phyloP scores from a whole-genome alignment of 495 filamentous ascomycete species.

The Aspergillus ellipticus region DNA sequence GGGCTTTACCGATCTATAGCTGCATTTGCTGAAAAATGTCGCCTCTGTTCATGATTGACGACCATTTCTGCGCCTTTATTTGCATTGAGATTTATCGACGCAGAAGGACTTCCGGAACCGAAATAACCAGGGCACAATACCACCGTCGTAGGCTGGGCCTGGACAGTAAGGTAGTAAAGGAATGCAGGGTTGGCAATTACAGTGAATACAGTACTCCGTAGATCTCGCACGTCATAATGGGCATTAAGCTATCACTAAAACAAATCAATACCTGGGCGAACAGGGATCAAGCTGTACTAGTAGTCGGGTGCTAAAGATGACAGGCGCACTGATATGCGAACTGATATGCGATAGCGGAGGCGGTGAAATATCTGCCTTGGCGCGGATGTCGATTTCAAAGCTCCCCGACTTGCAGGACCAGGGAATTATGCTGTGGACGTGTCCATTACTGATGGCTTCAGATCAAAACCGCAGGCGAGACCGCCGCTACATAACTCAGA shows the following conservation, averaged over 20 bases:
- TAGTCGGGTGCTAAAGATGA: background rate
- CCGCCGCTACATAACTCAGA: background rate
- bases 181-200: background rate
- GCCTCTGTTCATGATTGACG: background rate
- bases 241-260: no score
- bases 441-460: background rate
- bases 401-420: background rate
- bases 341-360: background rate
- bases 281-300: background rate
- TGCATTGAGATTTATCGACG: background rate
- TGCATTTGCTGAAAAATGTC: background rate
- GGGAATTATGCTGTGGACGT: background rate
- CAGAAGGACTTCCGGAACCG: background rate
- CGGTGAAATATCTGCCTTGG: background rate
- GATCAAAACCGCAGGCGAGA: background rate
- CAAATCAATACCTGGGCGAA: no score
- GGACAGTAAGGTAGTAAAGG: background rate
- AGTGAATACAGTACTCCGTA: background rate
- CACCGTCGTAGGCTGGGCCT: background rate
- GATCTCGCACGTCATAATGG: background rate
- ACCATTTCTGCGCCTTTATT: background rate
- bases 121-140: background rate
- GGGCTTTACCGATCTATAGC: conserved; percentile 4
- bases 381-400: background rate
- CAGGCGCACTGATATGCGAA: background rate